phyloP scores from a whole-genome alignment of 768 basidiomycete species.

The Butyriboletus loyo region DNA sequence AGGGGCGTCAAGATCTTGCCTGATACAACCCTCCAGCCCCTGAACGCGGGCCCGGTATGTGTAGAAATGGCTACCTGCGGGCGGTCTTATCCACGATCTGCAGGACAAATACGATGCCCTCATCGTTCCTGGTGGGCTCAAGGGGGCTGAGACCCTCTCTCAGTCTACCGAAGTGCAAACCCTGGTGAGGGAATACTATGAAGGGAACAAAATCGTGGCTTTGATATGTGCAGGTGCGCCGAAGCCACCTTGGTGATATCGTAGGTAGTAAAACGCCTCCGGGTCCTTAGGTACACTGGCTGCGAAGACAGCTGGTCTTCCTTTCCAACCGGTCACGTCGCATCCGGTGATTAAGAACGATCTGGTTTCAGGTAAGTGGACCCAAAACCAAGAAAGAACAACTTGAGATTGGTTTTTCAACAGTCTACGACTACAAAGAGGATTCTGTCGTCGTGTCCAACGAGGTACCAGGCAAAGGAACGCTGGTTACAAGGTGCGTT shows the following conservation, averaged over 20 bases:
- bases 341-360: slow-evolving; percentile 67
- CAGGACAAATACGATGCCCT: slow-evolving; percentile 68
- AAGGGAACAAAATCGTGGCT: slow-evolving; percentile 49
- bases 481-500: slow-evolving; percentile 70
- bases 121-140: slow-evolving; percentile 75
- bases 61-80: not conserved
- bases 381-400: not conserved
- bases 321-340: slow-evolving; percentile 67
- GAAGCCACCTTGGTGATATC: not conserved
- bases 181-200: slow-evolving; percentile 53
- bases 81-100: not conserved
- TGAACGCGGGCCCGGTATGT: slow-evolving; percentile 47
- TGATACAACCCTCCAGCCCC: slow-evolving; percentile 51
- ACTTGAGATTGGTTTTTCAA: not conserved
- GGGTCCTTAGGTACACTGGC: slow-evolving; percentile 56
- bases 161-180: slow-evolving; percentile 55
- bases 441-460: slow-evolving; percentile 67
- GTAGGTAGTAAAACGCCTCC: not conserved
- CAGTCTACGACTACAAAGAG: slow-evolving; percentile 74
- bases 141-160: slow-evolving; percentile 74
- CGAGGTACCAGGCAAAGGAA: slow-evolving; percentile 35
- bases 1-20: slow-evolving; percentile 72
- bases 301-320: slow-evolving; percentile 59
- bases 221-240: slow-evolving; percentile 82
- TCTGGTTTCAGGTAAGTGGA: slow-evolving; percentile 50